Conservation (phyloP, 768 basidiomycete genomes). For the Boletus sensibilis region DNA sequence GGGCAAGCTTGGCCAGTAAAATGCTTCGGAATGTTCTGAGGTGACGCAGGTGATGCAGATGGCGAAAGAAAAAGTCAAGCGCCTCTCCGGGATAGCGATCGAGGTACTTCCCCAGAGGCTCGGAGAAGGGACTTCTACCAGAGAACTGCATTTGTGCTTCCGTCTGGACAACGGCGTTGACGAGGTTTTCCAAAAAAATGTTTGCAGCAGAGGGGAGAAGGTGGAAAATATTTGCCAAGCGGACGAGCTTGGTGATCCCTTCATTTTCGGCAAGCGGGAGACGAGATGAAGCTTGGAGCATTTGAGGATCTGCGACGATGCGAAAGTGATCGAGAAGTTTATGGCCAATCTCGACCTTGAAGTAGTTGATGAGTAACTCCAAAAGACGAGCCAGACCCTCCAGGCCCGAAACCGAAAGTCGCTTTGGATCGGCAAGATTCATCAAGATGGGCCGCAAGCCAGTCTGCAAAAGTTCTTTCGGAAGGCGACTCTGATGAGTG, state of each 20-base stretch:
- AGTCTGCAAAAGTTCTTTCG: constrained; percentile 92
- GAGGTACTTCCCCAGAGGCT: constrained; percentile 86
- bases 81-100: constrained; percentile 88
- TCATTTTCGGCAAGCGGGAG: constrained; percentile 84
- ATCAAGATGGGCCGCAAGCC: constrained; percentile 95
- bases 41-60: constrained; percentile 75
- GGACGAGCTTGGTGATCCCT: constrained; percentile 88
- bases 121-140: constrained; percentile 86
- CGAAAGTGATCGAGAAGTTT: constrained; percentile 97
- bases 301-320: constrained; percentile 85
- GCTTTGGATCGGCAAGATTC: constrained; percentile 96
- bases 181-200: constrained; percentile 85
- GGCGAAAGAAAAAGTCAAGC: constrained; percentile 77
- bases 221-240: constrained; percentile 97
- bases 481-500: constrained; percentile 84
- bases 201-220: constrained; percentile 91
- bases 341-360: constrained; percentile 98
- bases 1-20: constrained; percentile 75
- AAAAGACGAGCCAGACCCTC: constrained; percentile 93
- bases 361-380: constrained; percentile 95
- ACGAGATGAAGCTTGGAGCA: constrained; percentile 75
- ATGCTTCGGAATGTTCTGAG: constrained; percentile 84
- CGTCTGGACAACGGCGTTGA: constrained; percentile 85
- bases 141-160: constrained; percentile 92
- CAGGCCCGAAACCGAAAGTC: constrained; percentile 85